Evolutionary conservation across 2,329 filamentous ascomycete genomes (phyloP), one percentile per base, ranked within the genome.

Genomic region (Alternaria dauci): DNA sequence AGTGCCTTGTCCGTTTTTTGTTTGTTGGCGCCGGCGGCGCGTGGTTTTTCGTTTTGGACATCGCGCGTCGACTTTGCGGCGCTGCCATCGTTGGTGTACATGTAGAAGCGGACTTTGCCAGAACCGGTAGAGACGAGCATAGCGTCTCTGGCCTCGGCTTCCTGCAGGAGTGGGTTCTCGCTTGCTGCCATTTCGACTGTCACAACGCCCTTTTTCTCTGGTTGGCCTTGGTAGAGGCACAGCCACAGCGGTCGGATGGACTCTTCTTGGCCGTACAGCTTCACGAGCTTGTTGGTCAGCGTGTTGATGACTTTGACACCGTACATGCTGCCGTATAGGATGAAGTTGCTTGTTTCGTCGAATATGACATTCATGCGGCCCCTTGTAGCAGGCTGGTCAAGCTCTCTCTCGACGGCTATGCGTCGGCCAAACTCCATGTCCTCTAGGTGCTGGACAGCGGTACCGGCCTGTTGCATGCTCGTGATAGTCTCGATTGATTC

Each of bases 181-280:
- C 92, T 96, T 0, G 96, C 95, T 1, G 95, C 96, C 95, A 99
- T 99, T 67, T 94, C 94, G 25, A 98, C 91, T 0, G 96, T 99
- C 4, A 95, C 91, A 16, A 98, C 82, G 12, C 91, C 91, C 78
- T 98, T 98, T 80, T 94, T 96, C 77, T 96, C 92, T 0, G 95
- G 95, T 68, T 94, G 91, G 46, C 95, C 96, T 82, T 99, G 96
- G 77, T 99, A 99, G 6, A 99, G 81, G 18, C 91, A 87, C 12
- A 99, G 81, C 75, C 94, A 91, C 57, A 98, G 83, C 0, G 93
- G 88, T 26, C 95, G 89, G 71, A 97, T 89, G 42, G 91, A 89
- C 74, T 99, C 95, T 51, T 98, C 94, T 71, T 90, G 91, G 44
- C 91, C 95, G 79, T 94, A 98, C 1, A 95, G 87, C 76, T 93